A percentile compares a stretch with the other conserved stretches of the same genome.
Conservation (phyloP, 2,329 filamentous ascomycete genomes). For the Trichoderma polysporum region DNA sequence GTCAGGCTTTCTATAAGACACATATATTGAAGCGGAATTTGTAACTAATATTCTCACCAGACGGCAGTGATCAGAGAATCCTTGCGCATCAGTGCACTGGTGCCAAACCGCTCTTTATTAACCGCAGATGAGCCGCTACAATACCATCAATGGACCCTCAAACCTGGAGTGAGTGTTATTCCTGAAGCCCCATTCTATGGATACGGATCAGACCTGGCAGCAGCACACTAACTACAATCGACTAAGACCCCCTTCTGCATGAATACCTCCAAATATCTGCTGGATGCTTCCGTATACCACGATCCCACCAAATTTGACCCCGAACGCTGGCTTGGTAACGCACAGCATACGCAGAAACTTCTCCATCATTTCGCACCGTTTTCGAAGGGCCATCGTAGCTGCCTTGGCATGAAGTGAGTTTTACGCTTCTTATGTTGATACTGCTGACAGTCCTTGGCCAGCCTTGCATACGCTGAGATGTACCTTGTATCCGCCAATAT, state of each 20-base stretch:
- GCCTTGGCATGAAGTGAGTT: not conserved
- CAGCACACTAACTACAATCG: not conserved
- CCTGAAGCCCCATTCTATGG: not conserved
- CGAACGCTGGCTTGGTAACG: not conserved
- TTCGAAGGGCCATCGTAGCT: not conserved
- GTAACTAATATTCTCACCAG: not conserved
- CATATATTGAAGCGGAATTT: not conserved
- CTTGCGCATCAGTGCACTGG: not conserved
- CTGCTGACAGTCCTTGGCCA: not conserved
- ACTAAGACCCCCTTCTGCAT: not conserved
- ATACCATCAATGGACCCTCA: not conserved
- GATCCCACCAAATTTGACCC: not conserved
- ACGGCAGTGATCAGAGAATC: not conserved
- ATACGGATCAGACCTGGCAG: not conserved
- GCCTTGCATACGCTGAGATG: not conserved
- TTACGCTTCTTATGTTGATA: not conserved
- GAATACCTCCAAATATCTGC: not conserved
- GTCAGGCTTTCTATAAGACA: not conserved
- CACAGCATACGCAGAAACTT: not conserved
- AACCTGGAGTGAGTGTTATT: not conserved
- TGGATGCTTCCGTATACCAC: not conserved
- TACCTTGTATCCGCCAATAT: not conserved
- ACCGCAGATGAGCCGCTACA: not conserved
- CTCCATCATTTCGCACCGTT: not conserved
- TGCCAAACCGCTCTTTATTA: not conserved